Evolutionary conservation across 768 basidiomycete species (phyloP).

Genomic region (Amanita subjunquillea): DNA sequence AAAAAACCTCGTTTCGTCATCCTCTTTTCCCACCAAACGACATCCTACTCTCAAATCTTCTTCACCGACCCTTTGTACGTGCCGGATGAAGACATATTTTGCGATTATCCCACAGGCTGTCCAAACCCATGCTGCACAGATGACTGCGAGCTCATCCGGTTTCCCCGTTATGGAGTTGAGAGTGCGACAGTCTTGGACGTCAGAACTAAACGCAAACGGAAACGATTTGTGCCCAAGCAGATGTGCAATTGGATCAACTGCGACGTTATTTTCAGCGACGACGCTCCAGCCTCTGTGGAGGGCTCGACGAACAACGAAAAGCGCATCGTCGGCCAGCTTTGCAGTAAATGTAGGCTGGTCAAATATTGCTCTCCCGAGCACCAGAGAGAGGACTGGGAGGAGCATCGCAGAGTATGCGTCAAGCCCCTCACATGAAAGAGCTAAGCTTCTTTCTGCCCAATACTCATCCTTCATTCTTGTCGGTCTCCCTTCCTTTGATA

Average conservation of each 20-base stretch:
- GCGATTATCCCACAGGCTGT: constrained; percentile 71
- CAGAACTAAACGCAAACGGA: constrained; percentile 43
- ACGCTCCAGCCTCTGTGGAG: constrained; percentile 22
- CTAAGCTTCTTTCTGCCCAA: background rate
- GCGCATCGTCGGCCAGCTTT: constrained; percentile 42
- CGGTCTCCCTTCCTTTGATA: background rate
- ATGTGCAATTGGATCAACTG: constrained; percentile 86
- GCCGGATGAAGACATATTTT: constrained; percentile 62
- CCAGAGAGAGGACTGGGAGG: constrained; percentile 70
- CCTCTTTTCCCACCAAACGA: constrained; percentile 71
- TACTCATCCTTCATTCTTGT: background rate
- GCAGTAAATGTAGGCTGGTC: constrained; percentile 71
- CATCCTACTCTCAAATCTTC: constrained; percentile 74
- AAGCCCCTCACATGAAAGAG: background rate
- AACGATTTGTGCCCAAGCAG: constrained; percentile 40
- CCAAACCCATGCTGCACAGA: constrained; percentile 73
- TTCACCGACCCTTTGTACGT: constrained; percentile 67
- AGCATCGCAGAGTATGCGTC: constrained; percentile 61
- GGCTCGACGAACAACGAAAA: constrained; percentile 18
- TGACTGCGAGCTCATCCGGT: constrained; percentile 77
- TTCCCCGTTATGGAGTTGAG: constrained; percentile 55
- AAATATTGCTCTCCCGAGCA: constrained; percentile 71
- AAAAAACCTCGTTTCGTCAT: constrained; percentile 70
- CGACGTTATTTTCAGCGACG: constrained; percentile 46
- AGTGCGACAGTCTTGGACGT: constrained; percentile 54